Evolutionary conservation across 768 basidiomycete genomes (phyloP).

Genomic region (Tulasnella sp.): DNA sequence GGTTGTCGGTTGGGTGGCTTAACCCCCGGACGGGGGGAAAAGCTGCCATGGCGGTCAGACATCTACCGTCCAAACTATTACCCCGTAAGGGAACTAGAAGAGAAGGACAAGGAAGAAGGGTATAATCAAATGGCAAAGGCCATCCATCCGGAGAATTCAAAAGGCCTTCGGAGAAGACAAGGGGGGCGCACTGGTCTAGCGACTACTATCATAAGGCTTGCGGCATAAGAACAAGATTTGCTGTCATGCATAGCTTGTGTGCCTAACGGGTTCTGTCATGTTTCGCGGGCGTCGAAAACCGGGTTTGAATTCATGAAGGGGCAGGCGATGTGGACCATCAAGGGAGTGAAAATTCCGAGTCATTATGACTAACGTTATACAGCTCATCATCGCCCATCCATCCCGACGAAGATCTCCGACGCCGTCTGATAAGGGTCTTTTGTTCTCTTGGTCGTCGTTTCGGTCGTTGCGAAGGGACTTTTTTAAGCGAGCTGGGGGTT

Average conservation of each 20-base stretch:
- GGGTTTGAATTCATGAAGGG: neutral
- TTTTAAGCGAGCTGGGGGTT: neutral
- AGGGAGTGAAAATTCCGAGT: neutral
- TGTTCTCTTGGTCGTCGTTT: neutral
- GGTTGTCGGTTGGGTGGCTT: neutral
- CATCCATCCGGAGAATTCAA: neutral
- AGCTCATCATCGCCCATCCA: neutral
- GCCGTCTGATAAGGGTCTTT: neutral
- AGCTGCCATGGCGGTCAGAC: constrained; percentile 2
- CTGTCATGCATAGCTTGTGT: neutral
- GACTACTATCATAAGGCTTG: neutral
- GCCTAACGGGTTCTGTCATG: too few species aligned
- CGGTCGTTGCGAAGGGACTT: neutral
- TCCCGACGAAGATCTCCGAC: neutral
- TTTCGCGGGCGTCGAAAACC: too few species aligned
- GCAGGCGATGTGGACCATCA: neutral
- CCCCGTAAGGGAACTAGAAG: constrained; percentile 6
- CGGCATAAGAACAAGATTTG: neutral
- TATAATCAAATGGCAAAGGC: neutral
- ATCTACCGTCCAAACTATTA: neutral
- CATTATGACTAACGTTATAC: neutral
- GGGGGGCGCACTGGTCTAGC: neutral
- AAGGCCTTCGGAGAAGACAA: neutral
- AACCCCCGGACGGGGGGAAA: neutral
- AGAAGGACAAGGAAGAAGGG: neutral